Evolutionary conservation across 768 basidiomycete species (phyloP), one percentile per base, ranked within the genome.

Genomic region (Suillus weaverae): DNA sequence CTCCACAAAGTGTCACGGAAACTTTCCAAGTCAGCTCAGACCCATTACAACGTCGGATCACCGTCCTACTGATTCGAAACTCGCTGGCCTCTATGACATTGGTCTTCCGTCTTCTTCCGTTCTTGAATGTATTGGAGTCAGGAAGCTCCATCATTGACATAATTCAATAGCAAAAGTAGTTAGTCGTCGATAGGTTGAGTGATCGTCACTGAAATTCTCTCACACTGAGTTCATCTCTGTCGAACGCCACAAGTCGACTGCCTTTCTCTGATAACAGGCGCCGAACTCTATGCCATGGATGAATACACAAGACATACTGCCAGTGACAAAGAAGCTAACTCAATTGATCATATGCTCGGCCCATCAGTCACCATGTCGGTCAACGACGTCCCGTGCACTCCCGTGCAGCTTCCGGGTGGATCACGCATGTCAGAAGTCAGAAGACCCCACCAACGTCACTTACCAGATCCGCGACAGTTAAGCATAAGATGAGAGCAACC

Each of bases 171-270:
- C 71, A 67, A 62, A 46, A 60, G 41, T 18, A 48, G 64, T 64
- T 62, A 65, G 66, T 74, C 67, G 74, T 68, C 74, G 69, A 70
- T 67, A 66, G 33, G 70, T 64, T 55, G 65, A 64, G 35, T 74
- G 72, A 65, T 65, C 69, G 66, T 74, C 67, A 65, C 70, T 67
- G 41, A 44, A 22, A 32, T 55, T 68, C 69, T 76, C 73, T 66
- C 73, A 76, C 73, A 76, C 70, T 50, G 33, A 67, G 54, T 36
- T 39, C 74, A 73, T 63, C 51, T 41, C 69, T 69, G 74, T 74
- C 74, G 64, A 73, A 76, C 73, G 67, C 73, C 73, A 74, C 70
- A 67, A 62, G 66, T 62, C 38, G 66, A 59, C 57, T 59, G 39
- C 39, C 57, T 59, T 53, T 59, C 18, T 30, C 57, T 41, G 10